A percentile compares a stretch with the other conserved stretches of the same genome.
Evolutionary conservation across 441 rosid genomes (phyloP).

Genomic region (Adansonia gregorii): DNA sequence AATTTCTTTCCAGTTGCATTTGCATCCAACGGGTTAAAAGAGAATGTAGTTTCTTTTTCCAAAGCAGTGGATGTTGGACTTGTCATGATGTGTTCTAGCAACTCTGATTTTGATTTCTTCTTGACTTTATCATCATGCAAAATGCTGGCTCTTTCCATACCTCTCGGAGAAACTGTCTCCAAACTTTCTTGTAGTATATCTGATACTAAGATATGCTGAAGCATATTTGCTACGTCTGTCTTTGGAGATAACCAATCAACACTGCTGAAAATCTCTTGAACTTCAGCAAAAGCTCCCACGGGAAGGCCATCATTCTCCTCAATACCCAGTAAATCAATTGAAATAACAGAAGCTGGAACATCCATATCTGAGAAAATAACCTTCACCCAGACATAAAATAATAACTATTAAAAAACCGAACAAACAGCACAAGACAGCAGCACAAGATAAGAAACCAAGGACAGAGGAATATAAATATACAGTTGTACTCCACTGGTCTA

Average conservation of each 20-base stretch:
- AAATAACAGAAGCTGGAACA: conserved; percentile 51
- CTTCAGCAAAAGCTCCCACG: conserved; percentile 81
- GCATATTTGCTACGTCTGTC: conserved; percentile 59
- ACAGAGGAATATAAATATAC: conserved; percentile 10
- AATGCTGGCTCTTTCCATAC: conserved; percentile 42
- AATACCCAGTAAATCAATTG: conserved; percentile 54
- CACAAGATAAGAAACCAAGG: conserved; percentile 12
- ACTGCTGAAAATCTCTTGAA: conserved; percentile 65
- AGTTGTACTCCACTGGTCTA: conserved; percentile 69
- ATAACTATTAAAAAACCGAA: conserved; percentile 31
- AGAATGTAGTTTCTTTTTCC: conserved; percentile 35
- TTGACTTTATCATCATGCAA: conserved; percentile 47
- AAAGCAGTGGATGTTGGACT: conserved; percentile 38
- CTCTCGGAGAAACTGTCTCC: conserved; percentile 46
- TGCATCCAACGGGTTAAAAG: conserved; percentile 42
- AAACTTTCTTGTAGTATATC: conserved; percentile 55
- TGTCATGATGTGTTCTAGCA: conserved; percentile 35
- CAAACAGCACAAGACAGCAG: conserved; percentile 16
- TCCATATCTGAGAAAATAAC: conserved; percentile 86
- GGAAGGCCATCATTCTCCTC: conserved; percentile 83
- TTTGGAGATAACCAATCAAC: conserved; percentile 69
- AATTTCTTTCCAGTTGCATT: conserved; percentile 43
- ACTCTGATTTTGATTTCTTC: conserved; percentile 44
- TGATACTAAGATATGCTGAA: conserved; percentile 59
- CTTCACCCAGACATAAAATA: conserved; percentile 53